Evolutionary conservation across 1,284 basidiomycete species (phyloP), one percentile per base, ranked within the genome.

Genomic region (Inonotus hispidus): DNA sequence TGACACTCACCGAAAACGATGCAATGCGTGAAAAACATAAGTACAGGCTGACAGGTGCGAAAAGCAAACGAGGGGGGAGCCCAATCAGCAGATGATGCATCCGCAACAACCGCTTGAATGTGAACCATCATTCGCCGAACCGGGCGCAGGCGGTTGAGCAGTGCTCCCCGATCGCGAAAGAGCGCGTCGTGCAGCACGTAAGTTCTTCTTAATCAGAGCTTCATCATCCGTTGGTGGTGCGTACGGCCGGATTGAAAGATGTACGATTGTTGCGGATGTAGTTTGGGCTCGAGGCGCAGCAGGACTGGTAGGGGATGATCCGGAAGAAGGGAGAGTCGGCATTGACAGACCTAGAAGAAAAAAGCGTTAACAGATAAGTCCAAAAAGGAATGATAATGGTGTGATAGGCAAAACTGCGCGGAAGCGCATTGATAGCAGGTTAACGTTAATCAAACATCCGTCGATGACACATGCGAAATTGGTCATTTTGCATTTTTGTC

Each of bases 241-340:
- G 61, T 82, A 83, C 0, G 88, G 82, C 49, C 92, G 81, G 60
- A 93, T 83, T 19, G 89, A 90, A 37, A 93, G 79, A 69, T 93
- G 92, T 25, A 93, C 85, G 53, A 93, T 90, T 0, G 88, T 93
- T 1, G 84, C 77, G 16, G 72, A 70, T 0, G 68, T 62, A 5
- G 76, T 67, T 16, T 29, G 29, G 0, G 73, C 62, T 67, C 75
- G 60, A 63, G 62, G 60, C 43, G 49, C 71, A 61, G 70, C 59
- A 1, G 75, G 75, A 49, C 75, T 72, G 16, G 41, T n/a, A n/a
- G 41, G 41, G 7, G 54, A 38, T 10, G 64, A 32, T 55, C 62
- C 27, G 35, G 57, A 37, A 37, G 59, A 25, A 4, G 52, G n/a
- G 38, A 47, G 58, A 29, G 59, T 52, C 47, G 39, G 58, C 49